Percentiles rank a stretch among this genome's conserved stretches.
These are phyloP conservation scores for Ceratobasidium sp. DNA, from an alignment of 1,284 basidiomycete species.

Conservation along the genomic window DNA sequence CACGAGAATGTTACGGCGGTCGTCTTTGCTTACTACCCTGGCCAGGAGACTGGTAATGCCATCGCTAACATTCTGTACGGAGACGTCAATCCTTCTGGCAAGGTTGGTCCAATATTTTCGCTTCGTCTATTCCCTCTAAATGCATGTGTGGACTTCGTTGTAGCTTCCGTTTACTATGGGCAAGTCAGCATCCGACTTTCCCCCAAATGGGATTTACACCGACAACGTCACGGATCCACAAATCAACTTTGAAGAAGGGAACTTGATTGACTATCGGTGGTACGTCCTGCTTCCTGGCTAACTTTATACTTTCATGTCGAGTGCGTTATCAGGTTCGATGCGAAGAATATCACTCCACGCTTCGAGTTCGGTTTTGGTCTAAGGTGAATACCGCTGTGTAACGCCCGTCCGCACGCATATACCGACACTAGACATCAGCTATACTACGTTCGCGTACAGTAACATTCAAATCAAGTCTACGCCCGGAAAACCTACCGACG, in stretches of 20 bases:
- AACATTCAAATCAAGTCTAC: conserved; percentile 51
- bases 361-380: conserved; percentile 65
- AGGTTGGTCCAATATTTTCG: conserved; percentile 43
- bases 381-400: conserved; percentile 60
- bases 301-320: not conserved
- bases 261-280: conserved; percentile 49
- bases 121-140: not conserved
- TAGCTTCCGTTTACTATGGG: conserved; percentile 83
- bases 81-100: conserved; percentile 59
- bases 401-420: conserved; percentile 48
- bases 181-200: conserved; percentile 60
- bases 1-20: conserved; percentile 50
- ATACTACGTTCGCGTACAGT: conserved; percentile 60
- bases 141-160: not conserved
- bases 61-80: conserved; percentile 59
- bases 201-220: conserved; percentile 52
- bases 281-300: conserved; percentile 24
- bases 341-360: conserved; percentile 55
- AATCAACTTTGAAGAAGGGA: conserved; percentile 75
- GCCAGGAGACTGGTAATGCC: conserved; percentile 62
- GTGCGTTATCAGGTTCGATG: conserved; percentile 52
- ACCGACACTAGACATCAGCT: conserved; percentile 48
- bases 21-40: conserved; percentile 56
- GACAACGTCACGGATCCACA: conserved; percentile 54
- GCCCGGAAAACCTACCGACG: not conserved